phyloP scores from a whole-genome alignment of 441 rosid species.

The Gossypium gossypioides region DNA sequence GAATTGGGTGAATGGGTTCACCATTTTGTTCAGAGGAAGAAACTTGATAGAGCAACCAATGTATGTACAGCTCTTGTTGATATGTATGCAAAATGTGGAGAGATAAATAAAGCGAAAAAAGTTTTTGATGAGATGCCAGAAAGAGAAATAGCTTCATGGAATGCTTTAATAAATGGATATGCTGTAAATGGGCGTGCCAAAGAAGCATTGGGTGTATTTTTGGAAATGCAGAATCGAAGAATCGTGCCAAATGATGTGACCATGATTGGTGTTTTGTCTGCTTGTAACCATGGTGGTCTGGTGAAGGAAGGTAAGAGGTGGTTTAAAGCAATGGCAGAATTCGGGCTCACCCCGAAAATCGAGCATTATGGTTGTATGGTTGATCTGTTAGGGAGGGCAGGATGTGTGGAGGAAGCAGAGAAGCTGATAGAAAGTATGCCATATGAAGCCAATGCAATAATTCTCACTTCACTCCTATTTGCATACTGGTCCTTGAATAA shows the following conservation, averaged over 20 bases:
- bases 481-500: constrained; percentile 42
- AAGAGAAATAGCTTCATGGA: constrained; percentile 45
- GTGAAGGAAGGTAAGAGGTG: constrained; percentile 44
- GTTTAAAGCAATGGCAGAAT: constrained; percentile 35
- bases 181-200: constrained; percentile 45
- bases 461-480: constrained; percentile 41
- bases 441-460: constrained; percentile 36
- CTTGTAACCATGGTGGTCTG: constrained; percentile 51
- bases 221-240: constrained; percentile 26
- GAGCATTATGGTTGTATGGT: constrained; percentile 54
- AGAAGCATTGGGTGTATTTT: constrained; percentile 34
- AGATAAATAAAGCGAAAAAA: constrained; percentile 29
- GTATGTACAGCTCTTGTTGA: constrained; percentile 45
- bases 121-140: constrained; percentile 30
- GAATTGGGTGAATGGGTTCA: constrained; percentile 43
- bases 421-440: constrained; percentile 40
- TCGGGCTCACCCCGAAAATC: constrained; percentile 29
- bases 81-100: constrained; percentile 57
- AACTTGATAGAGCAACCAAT: constrained; percentile 30
- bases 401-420: constrained; percentile 38
- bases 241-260: constrained; percentile 43
- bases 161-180: constrained; percentile 43
- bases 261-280: constrained; percentile 42
- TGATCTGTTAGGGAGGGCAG: constrained; percentile 48
- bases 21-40: constrained; percentile 29